Conservation (phyloP, 164 flowering plant species). For the Nelumbo lutea region DNA sequence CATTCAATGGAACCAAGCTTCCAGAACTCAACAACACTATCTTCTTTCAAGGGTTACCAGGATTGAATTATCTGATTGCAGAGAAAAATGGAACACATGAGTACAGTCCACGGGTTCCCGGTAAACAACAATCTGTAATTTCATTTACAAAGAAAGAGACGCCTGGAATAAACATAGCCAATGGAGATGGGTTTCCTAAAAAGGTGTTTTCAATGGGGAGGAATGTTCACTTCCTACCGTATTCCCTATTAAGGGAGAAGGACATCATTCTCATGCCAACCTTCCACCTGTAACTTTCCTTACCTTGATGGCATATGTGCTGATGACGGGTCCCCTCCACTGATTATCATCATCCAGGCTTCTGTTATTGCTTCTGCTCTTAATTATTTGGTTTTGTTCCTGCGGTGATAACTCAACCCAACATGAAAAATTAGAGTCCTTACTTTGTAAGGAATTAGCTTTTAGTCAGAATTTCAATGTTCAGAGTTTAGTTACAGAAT, state of each 20-base stretch:
- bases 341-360: constrained; percentile 4
- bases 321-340: constrained; percentile 15
- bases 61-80: constrained; percentile 54
- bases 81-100: constrained; percentile 40
- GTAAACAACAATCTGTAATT: constrained; percentile 78
- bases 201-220: constrained; percentile 82
- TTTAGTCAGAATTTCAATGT: neutral
- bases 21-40: constrained; percentile 40
- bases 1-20: constrained; percentile 69
- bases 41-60: constrained; percentile 62
- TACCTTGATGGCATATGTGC: constrained; percentile 13
- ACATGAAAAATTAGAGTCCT: neutral
- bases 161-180: constrained; percentile 30
- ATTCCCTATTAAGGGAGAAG: constrained; percentile 32
- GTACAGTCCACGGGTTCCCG: constrained; percentile 62
- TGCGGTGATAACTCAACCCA: neutral
- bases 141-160: constrained; percentile 58
- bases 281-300: constrained; percentile 12
- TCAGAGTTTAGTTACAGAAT: neutral
- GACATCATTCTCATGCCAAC: constrained; percentile 9
- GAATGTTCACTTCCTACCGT: constrained; percentile 74
- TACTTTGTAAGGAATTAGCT: neutral
- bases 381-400: neutral
- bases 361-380: neutral
- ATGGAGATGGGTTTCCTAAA: constrained; percentile 78